phyloP scores from a whole-genome alignment of 768 basidiomycete genomes.

The Fistulinella prunicolor region DNA sequence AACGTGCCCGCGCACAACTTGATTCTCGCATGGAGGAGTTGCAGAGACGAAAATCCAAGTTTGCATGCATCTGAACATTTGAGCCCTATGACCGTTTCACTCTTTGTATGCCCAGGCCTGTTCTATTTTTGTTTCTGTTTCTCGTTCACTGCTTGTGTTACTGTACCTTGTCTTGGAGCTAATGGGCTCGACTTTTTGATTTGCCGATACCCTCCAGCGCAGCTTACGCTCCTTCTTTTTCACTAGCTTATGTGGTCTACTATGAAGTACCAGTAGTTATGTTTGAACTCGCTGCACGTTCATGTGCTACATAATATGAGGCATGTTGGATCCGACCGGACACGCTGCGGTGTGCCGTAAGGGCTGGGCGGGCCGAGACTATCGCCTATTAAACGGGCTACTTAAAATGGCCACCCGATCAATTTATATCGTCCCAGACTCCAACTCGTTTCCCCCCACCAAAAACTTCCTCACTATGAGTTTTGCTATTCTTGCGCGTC shows the following conservation, averaged over 20 bases:
- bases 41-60: conserved; percentile 84
- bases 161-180: conserved; percentile 29
- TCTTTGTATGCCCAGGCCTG: conserved; percentile 7
- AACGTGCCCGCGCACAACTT: conserved; percentile 82
- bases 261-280: conserved; percentile 28
- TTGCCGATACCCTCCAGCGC: conserved; percentile 30
- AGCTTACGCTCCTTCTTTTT: conserved; percentile 16
- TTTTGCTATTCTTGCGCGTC: conserved; percentile 25
- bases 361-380: conserved; percentile 3
- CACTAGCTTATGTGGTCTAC: conserved; percentile 35
- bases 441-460: conserved; percentile 13
- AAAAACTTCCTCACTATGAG: conserved; percentile 26
- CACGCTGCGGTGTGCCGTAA: conserved; percentile 7
- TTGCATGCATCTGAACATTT: conserved; percentile 70
- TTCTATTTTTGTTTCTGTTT: conserved; percentile 8
- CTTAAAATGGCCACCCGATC: conserved; percentile 20
- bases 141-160: conserved; percentile 29
- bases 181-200: conserved; percentile 23
- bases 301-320: conserved; percentile 25
- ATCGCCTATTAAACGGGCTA: conserved; percentile 4
- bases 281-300: conserved; percentile 16
- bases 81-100: conserved; percentile 1
- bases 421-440: conserved; percentile 11
- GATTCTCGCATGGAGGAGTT: conserved; percentile 88
- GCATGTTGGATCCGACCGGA: conserved; percentile 16